Conservation (phyloP, 1,139 yeast genomes). For the Meyerozyma guilliermondii region DNA sequence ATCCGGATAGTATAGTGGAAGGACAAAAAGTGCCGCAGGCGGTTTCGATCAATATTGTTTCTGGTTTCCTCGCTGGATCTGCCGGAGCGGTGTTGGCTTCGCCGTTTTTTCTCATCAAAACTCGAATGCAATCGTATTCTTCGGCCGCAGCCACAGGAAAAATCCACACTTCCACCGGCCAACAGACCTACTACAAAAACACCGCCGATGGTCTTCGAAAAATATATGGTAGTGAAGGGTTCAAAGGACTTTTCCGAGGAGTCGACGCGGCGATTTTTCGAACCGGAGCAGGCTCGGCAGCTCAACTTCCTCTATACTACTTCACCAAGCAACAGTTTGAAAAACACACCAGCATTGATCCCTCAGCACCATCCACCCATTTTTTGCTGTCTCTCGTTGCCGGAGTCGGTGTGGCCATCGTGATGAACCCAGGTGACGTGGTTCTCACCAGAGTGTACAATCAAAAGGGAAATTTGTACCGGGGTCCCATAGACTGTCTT, state of each 20-base stretch:
- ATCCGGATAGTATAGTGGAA: constrained; percentile 43
- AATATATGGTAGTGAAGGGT: constrained; percentile 64
- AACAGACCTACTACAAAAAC: constrained; percentile 80
- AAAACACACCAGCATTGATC: constrained; percentile 37
- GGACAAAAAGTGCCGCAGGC: constrained; percentile 48
- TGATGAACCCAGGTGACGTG: constrained; percentile 98
- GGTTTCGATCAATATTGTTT: constrained; percentile 61
- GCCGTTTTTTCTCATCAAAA: constrained; percentile 86
- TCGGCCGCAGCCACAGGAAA: constrained; percentile 14
- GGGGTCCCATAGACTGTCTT: constrained; percentile 85
- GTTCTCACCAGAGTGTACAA: constrained; percentile 90
- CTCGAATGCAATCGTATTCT: constrained; percentile 93
- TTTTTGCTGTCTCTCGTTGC: constrained; percentile 71
- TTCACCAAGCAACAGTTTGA: constrained; percentile 60
- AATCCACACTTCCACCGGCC: constrained; percentile 42
- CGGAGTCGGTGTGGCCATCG: constrained; percentile 89
- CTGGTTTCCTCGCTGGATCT: constrained; percentile 83
- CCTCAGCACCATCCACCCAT: constrained; percentile 68
- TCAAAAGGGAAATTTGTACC: constrained; percentile 83
- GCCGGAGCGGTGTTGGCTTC: constrained; percentile 89
- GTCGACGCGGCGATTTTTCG: constrained; percentile 91
- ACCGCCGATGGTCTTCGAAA: constrained; percentile 63
- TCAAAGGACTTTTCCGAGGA: constrained; percentile 79
- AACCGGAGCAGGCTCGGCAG: constrained; percentile 95
- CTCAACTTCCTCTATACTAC: constrained; percentile 90